Evolutionary conservation across 1,284 basidiomycete genomes (phyloP), one percentile per base, ranked within the genome.

Genomic region (Microbotryum scabiosae): DNA sequence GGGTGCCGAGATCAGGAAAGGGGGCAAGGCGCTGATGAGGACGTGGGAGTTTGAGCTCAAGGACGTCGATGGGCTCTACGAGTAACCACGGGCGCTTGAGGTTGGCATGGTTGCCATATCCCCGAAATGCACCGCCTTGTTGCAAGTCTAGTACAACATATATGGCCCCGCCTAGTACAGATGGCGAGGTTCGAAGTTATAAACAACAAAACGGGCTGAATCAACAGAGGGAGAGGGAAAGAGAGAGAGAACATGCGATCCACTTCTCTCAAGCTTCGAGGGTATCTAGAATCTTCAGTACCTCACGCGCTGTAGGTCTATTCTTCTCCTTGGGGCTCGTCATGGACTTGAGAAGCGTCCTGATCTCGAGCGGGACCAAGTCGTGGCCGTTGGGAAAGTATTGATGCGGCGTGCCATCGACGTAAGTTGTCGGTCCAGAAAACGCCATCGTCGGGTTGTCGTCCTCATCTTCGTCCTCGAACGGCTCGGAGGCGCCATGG

Each of bases 31-130:
- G 12, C 23, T 46, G 30, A 64, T 69, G 54, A 56, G 65, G 54
- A 67, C 66, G 43, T 64, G 56, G 56, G 63, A 67, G 54, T 64
- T 69, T 44, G 67, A 67, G 59, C 36, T 67, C 36, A 41, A 41
- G 12, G 36, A 41, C 16, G 36, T 41, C 12, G 36, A 41, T 41
- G 36, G 36, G 36, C 36, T 41, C 36, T 41, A 41, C 36, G 36
- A 41, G 12, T 41, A 41, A 18, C 16, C 36, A 18, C 36, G 3
- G 14, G 5, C 14, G 3, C 16, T 18, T 12, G 14, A 41, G 1
- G 16, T 41, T 16, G 36, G 36, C 36, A 41, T 4, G 16, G 3
- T 41, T 30, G 30, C 36, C 14, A 41, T 41, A 12, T 41, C 16
- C 36, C 36, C 10, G 36, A 41, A 30, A 41, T 41, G 36, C 16